Evolutionary conservation across 2,329 filamentous ascomycete genomes (phyloP).

Genomic region (Niveomyces coronatus): DNA sequence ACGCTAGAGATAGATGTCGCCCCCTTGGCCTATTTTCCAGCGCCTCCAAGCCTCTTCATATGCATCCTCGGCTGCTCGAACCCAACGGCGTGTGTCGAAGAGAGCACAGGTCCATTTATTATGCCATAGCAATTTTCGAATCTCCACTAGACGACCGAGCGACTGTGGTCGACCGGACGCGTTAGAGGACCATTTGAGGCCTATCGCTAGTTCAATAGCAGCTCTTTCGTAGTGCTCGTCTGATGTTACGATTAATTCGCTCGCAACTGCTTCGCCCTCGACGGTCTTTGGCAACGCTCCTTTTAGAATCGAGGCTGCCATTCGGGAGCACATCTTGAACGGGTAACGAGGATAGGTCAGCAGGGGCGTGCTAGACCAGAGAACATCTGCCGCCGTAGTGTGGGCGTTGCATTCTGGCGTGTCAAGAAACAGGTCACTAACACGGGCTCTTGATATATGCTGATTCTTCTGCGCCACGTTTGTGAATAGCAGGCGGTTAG

Average conservation of each 20-base stretch:
- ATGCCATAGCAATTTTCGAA: slow-evolving; percentile 74
- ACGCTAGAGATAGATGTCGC: slow-evolving; percentile 72
- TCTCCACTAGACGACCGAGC: slow-evolving; percentile 61
- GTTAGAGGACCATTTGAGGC: slow-evolving; percentile 46
- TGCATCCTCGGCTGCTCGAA: slow-evolving; percentile 75
- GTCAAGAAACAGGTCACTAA: slow-evolving; percentile 92
- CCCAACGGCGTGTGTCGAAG: slow-evolving; percentile 89
- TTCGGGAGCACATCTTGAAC: slow-evolving; percentile 98
- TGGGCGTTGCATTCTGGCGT: slow-evolving; percentile 98
- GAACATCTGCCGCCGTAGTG: slow-evolving; percentile 88
- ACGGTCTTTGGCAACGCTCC: slow-evolving; percentile 69
- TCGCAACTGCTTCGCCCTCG: slow-evolving; percentile 56
- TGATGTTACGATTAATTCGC: slow-evolving; percentile 64
- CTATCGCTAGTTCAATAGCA: slow-evolving; percentile 56
- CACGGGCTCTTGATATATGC: slow-evolving; percentile 82
- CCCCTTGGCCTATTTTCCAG: slow-evolving; percentile 80
- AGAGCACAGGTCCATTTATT: slow-evolving; percentile 77
- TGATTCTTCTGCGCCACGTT: slow-evolving; percentile 92
- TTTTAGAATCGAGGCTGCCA: slow-evolving; percentile 89
- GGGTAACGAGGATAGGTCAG: slow-evolving; percentile 83
- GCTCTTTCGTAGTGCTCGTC: slow-evolving; percentile 79
- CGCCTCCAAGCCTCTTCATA: slow-evolving; percentile 81
- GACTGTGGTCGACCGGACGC: slow-evolving; percentile 40
- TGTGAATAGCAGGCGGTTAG: slow-evolving; percentile 82
- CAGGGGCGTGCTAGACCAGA: slow-evolving; percentile 93